Evolutionary conservation across 345 rosid genomes (phyloP).

Genomic region (Citrus hindsii): DNA sequence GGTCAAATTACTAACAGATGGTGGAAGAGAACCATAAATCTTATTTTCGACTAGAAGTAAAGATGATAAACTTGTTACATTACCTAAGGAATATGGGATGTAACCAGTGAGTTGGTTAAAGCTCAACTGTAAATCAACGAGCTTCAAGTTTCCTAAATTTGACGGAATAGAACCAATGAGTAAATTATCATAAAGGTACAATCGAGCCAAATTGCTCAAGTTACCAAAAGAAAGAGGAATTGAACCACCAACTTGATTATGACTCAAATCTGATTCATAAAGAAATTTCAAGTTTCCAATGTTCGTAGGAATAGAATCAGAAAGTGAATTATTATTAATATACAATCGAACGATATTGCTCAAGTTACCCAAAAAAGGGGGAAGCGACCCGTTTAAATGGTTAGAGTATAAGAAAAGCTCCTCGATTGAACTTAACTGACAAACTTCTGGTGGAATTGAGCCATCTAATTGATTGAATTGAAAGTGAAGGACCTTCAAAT

Average conservation of each 20-base stretch:
- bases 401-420: background rate
- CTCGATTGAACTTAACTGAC: too few species aligned
- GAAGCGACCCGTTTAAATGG: conserved; percentile 13
- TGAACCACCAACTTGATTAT: background rate
- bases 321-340: too few species aligned
- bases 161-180: conserved; percentile 13
- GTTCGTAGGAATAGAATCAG: too few species aligned
- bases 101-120: background rate
- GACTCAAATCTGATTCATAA: background rate
- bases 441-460: too few species aligned
- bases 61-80: background rate
- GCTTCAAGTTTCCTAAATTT: background rate
- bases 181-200: background rate
- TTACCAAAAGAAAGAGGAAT: background rate
- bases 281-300: too few species aligned
- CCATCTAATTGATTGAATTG: too few species aligned
- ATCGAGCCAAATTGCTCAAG: background rate
- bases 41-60: background rate
- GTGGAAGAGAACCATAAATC: conserved; percentile 11
- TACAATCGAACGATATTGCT: too few species aligned
- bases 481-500: too few species aligned
- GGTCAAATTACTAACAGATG: too few species aligned
- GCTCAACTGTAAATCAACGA: background rate
- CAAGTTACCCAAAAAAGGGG: background rate
- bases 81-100: background rate